Conservation (phyloP, 306 rosid species). For the Medicago ruthenica region DNA sequence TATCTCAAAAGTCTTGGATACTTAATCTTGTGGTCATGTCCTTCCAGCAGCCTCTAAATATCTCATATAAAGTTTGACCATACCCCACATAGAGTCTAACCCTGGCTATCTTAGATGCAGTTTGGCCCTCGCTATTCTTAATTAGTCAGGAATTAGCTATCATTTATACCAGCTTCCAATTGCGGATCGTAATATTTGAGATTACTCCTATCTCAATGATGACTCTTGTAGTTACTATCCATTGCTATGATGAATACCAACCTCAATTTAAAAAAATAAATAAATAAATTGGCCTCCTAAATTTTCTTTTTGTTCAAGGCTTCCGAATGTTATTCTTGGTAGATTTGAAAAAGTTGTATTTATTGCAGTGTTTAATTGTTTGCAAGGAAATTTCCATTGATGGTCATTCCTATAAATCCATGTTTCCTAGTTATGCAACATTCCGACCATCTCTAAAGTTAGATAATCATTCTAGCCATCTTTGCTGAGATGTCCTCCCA, state of each 20-base stretch:
- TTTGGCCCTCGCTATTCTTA: background rate
- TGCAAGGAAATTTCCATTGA: constrained; percentile 6
- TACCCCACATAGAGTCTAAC: background rate
- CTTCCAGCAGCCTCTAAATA: background rate
- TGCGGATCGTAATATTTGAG: background rate
- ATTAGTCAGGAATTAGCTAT: background rate
- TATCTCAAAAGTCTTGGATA: background rate
- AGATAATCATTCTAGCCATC: background rate
- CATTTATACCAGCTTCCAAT: background rate
- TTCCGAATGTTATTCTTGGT: background rate
- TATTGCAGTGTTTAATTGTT: background rate
- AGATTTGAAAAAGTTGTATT: background rate
- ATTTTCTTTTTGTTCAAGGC: background rate
- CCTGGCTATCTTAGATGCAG: constrained; percentile 3
- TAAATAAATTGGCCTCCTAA: background rate
- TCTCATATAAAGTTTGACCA: background rate
- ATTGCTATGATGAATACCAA: background rate
- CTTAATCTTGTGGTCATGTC: background rate
- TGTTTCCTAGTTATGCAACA: background rate
- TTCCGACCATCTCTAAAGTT: constrained; percentile 4
- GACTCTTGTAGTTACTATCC: background rate
- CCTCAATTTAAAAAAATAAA: background rate
- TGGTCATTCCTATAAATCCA: background rate
- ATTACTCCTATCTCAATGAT: background rate
- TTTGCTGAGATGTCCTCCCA: constrained; percentile 4